Conservation (phyloP, 441 rosid species). For the Kokia cookei region DNA sequence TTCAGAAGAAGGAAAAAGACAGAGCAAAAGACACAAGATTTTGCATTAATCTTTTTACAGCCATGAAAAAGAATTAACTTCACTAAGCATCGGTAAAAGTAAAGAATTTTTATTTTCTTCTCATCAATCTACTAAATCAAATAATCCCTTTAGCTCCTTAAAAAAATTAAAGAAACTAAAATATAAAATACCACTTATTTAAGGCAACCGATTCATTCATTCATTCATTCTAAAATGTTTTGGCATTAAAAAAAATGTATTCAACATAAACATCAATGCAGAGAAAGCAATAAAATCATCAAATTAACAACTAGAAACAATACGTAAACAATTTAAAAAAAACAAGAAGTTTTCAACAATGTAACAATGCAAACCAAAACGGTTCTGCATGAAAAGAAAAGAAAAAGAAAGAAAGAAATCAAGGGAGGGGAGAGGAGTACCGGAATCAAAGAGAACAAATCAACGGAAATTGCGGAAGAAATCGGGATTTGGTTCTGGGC, state of each 20-base stretch:
- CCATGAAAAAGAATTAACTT: not conserved
- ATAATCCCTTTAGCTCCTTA: not conserved
- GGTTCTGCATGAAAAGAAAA: not conserved
- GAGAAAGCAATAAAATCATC: not conserved
- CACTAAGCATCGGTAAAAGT: not conserved
- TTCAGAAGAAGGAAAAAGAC: not conserved
- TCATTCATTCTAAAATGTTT: not conserved
- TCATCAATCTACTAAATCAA: not conserved
- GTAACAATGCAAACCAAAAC: not conserved
- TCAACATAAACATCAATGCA: not conserved
- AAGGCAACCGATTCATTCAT: not conserved
- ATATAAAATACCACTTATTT: not conserved
- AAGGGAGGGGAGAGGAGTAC: not conserved
- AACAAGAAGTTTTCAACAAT: not conserved
- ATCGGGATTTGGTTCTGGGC: not conserved
- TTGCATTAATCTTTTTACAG: not conserved
- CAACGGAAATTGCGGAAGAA: not conserved
- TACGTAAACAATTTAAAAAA: not conserved
- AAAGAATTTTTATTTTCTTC: not conserved
- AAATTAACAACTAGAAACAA: not conserved
- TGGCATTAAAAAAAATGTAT: not conserved
- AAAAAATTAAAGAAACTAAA: not conserved
- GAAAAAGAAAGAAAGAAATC: not conserved
- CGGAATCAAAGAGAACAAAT: not conserved
- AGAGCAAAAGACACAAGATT: not conserved